These are phyloP conservation scores for Pichia sporocuriosa DNA, from an alignment of 805 yeast genomes.

Conservation along the genomic window DNA sequence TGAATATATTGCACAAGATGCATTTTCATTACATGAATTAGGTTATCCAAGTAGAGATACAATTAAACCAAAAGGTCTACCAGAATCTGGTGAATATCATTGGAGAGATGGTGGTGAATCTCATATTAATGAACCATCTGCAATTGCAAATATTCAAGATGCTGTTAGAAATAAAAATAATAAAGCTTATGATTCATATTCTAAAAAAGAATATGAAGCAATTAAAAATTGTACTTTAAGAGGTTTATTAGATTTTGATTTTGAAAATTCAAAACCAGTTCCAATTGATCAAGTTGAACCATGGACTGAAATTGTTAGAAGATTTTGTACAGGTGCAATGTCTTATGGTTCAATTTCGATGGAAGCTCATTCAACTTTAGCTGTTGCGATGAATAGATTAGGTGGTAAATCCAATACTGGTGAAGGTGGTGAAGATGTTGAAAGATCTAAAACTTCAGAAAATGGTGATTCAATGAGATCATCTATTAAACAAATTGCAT, in stretches of 20 bases:
- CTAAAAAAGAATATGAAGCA: conserved; percentile 86
- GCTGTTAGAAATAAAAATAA: conserved; percentile 98
- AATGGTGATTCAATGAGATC: conserved; percentile 98
- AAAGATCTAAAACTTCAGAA: conserved; percentile 68
- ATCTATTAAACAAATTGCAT: conserved; percentile 96
- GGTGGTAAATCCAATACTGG: conserved; percentile 99
- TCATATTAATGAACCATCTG: conserved; percentile 90
- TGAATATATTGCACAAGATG: conserved; percentile 94
- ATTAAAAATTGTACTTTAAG: conserved; percentile 88
- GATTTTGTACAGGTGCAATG: conserved; percentile 99
- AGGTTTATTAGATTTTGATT: conserved; percentile 90
- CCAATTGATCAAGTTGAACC: conserved; percentile 99
- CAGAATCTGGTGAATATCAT: conserved; percentile 95
- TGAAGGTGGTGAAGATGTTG: conserved; percentile 99
- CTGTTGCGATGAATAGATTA: conserved; percentile 96
- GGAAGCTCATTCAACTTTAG: conserved; percentile 97
- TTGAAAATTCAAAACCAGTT: conserved; percentile 58
- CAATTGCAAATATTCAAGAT: conserved; percentile 92
- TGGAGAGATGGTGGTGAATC: conserved; percentile 99
- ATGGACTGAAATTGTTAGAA: conserved; percentile 96
- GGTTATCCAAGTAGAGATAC: conserved; percentile 80
- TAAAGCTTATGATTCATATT: conserved; percentile 82
- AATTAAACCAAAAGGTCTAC: conserved; percentile 64
- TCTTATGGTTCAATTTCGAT: conserved; percentile 97
- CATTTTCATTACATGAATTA: conserved; percentile 85